Conservation (phyloP, 2,329 filamentous ascomycete species). For the Dendrostoma leiphaemia region DNA sequence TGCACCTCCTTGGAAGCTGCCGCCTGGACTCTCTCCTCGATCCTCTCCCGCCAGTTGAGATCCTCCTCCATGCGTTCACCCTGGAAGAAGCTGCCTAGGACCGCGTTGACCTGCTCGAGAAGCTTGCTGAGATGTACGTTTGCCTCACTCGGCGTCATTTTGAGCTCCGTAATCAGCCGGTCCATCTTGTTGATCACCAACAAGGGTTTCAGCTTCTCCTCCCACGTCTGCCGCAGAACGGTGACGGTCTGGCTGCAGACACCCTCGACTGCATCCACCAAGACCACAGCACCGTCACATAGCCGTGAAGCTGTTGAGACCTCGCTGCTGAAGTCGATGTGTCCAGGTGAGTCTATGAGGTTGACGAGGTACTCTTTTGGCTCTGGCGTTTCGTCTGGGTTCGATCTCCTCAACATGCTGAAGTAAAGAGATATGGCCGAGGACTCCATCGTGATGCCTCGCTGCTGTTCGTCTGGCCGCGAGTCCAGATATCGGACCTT, state of each 20-base stretch:
- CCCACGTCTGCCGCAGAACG: conserved; percentile 91
- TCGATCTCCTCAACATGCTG: conserved; percentile 76
- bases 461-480: conserved; percentile 88
- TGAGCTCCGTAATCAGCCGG: conserved; percentile 86
- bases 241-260: conserved; percentile 99
- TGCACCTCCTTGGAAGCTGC: conserved; percentile 59
- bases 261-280: conserved; percentile 95
- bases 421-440: conserved; percentile 97
- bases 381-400: conserved; percentile 65
- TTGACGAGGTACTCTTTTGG: conserved; percentile 94
- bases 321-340: conserved; percentile 98
- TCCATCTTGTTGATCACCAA: conserved; percentile 99
- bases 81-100: conserved; percentile 96
- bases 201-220: conserved; percentile 89
- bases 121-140: conserved; percentile 86
- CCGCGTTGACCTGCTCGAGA: conserved; percentile 93
- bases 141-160: conserved; percentile 88
- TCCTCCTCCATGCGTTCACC: conserved; percentile 99
- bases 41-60: conserved; percentile 87
- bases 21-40: conserved; percentile 81
- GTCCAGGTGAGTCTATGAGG: conserved; percentile 94
- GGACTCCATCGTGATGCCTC: conserved; percentile 99
- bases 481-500: conserved; percentile 98
- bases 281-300: conserved; percentile 89
- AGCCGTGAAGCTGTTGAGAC: conserved; percentile 93